Percentiles rank a stretch among this genome's conserved stretches.
These are phyloP conservation scores for Boletellus sp. DNA, from an alignment of 768 basidiomycete species.

Conservation along the genomic window DNA sequence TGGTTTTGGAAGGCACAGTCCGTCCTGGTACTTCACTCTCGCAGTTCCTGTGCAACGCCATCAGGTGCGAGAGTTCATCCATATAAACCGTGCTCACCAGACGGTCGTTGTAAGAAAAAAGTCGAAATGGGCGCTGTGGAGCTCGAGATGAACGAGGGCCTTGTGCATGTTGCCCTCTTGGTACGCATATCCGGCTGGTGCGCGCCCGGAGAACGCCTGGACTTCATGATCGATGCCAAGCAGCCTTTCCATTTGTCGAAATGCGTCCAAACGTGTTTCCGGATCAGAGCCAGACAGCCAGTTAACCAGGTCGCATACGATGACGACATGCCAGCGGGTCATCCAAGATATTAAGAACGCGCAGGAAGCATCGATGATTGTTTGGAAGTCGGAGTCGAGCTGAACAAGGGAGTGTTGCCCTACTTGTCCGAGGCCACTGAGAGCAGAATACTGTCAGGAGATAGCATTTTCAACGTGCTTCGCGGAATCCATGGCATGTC, in stretches of 20 bases:
- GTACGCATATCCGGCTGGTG: background rate
- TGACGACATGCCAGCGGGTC: background rate
- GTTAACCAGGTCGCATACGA: constrained; percentile 3
- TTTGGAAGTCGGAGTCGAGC: constrained; percentile 3
- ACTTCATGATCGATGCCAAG: background rate
- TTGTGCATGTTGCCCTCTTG: background rate
- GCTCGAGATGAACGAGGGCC: background rate
- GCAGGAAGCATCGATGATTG: constrained; percentile 1
- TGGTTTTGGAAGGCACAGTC: background rate
- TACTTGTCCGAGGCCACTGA: constrained; percentile 1
- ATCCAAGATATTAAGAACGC: constrained; percentile 4
- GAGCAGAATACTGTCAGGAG: background rate
- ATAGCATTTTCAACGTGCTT: background rate
- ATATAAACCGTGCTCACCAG: constrained; percentile 1
- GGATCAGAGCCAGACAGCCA: constrained; percentile 6
- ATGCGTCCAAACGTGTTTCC: background rate
- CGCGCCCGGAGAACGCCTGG: background rate
- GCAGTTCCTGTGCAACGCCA: background rate
- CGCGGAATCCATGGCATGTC: too few relatives aligned
- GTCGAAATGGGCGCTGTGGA: constrained; percentile 4
- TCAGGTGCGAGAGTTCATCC: background rate
- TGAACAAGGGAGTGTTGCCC: constrained; percentile 4
- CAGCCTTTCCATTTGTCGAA: background rate
- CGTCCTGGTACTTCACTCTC: background rate
- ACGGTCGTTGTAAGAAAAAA: constrained; percentile 9